Evolutionary conservation across 495 filamentous ascomycete species (phyloP).

Genomic region (Trichoderma reesei): DNA sequence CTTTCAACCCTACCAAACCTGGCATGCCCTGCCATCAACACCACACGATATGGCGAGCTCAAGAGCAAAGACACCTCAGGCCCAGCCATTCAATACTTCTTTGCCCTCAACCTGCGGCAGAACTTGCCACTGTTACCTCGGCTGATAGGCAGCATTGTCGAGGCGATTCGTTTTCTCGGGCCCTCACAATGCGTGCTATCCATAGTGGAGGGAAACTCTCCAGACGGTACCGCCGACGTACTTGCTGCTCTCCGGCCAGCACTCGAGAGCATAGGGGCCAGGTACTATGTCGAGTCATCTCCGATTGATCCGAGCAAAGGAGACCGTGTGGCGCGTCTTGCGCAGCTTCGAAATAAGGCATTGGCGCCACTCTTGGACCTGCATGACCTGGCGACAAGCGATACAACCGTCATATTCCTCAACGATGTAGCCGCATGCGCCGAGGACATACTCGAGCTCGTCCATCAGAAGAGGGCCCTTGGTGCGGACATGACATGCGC

Average conservation of each 20-base stretch:
- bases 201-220: constrained; percentile 39
- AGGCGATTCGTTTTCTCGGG: constrained; percentile 38
- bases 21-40: not conserved
- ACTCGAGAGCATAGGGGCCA: constrained; percentile 24
- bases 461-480: constrained; percentile 33
- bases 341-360: constrained; percentile 36
- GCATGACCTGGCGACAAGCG: constrained; percentile 11
- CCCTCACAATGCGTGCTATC: constrained; percentile 39
- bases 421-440: constrained; percentile 40
- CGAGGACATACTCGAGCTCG: constrained; percentile 45
- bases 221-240: constrained; percentile 42
- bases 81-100: constrained; percentile 27
- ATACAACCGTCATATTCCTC: constrained; percentile 38
- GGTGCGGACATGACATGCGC: constrained; percentile 43
- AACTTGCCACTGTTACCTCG: constrained; percentile 33
- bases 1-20: not conserved
- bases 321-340: constrained; percentile 32
- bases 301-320: constrained; percentile 26
- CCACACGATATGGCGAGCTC: not conserved
- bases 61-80: not conserved
- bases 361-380: constrained; percentile 28
- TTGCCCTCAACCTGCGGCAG: constrained; percentile 40
- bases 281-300: constrained; percentile 29
- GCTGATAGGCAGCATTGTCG: constrained; percentile 35
- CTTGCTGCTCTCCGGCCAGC: constrained; percentile 24